Evolutionary conservation across 192 early-diverging fungal species (phyloP), one percentile per base, ranked within the genome.

Genomic region (Mycoemilia scoparia): DNA sequence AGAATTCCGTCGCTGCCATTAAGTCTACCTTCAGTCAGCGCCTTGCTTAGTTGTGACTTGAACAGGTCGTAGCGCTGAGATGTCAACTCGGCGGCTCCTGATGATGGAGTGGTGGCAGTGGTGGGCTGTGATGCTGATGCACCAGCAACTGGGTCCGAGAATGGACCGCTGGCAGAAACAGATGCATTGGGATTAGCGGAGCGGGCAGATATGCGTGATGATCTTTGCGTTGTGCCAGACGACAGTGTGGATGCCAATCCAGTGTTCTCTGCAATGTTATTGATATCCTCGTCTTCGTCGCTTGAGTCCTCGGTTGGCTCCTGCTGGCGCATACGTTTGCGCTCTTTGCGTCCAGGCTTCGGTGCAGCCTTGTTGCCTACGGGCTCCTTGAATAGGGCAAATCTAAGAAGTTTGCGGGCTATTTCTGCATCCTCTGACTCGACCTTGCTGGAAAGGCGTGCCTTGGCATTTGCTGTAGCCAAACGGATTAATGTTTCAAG

Each of bases 401-500:
- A 87, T 35, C 77, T 71, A 15, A 97, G 62, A 21, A 97, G 74
- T 21, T 67, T 59, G 35, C 72, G 69, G 11, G 89, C 89, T 10
- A 77, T 68, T 18, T 77, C 70, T n/a, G 83, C 84, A 49, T 96
- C 92, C 24, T 72, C 59, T 39, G 78, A 67, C 25, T 85, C 77
- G 4, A 98, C 89, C 4, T 46, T 46, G 21, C 69, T 60, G 35
- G 80, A 82, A 45, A 98, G 59, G 16, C 93, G 71, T 30, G 74
- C 63, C 64, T 98, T 98, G 29, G 93, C 90, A 53, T 98, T 88
- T 9, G 93, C 87, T 4, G 93, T 90, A 1, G 88, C 74, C 37
- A 98, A 57, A 61, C 93, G 85, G 49, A 98, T 93, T 24, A 98
- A 66, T 2, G 93, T 96, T 57, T 98, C 93, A 12, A 98, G 66